phyloP scores from a whole-genome alignment of 2,329 filamentous ascomycete genomes.

The Colletotrichum salicis region DNA sequence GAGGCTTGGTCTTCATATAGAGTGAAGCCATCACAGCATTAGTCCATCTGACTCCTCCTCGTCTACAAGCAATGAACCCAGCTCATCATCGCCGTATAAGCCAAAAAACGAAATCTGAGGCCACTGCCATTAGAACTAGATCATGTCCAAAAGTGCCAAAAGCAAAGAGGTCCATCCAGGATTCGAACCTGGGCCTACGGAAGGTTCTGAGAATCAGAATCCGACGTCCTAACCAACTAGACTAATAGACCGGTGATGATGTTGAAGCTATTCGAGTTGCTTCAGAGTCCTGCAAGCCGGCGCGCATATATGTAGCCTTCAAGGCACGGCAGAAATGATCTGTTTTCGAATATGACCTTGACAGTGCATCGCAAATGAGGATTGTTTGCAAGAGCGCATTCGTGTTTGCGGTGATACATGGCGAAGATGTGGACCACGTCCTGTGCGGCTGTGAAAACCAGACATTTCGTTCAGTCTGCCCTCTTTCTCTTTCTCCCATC shows the following conservation, averaged over 20 bases:
- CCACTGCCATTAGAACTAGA: too few relatives aligned
- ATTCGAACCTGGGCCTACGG: constrained; percentile 37
- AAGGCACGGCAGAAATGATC: too few relatives aligned
- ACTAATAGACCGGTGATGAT: constrained; percentile 18
- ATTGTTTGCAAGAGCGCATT: not conserved
- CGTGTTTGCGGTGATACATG: not conserved
- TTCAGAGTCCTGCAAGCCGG: rapidly evolving
- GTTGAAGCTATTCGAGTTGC: rapidly evolving
- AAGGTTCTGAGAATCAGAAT: constrained; percentile 29
- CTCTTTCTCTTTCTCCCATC: not conserved
- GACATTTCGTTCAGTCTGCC: not conserved
- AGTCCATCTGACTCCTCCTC: too few relatives aligned
- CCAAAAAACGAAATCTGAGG: too few relatives aligned
- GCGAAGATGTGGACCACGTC: not conserved
- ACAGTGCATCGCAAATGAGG: not conserved
- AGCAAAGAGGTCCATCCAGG: constrained; percentile 28
- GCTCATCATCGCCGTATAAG: too few relatives aligned
- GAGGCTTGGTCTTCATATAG: too few relatives aligned
- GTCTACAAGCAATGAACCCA: too few relatives aligned
- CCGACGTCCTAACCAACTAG: constrained; percentile 37
- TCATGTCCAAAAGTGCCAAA: not conserved
- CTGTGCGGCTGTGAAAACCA: not conserved
- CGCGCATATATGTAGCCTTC: not conserved
- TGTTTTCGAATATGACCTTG: too few relatives aligned
- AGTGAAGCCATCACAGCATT: too few relatives aligned